These are phyloP conservation scores for Apophysomyces sp. DNA, from an alignment of 371 early-diverging fungal species.

Conservation along the genomic window DNA sequence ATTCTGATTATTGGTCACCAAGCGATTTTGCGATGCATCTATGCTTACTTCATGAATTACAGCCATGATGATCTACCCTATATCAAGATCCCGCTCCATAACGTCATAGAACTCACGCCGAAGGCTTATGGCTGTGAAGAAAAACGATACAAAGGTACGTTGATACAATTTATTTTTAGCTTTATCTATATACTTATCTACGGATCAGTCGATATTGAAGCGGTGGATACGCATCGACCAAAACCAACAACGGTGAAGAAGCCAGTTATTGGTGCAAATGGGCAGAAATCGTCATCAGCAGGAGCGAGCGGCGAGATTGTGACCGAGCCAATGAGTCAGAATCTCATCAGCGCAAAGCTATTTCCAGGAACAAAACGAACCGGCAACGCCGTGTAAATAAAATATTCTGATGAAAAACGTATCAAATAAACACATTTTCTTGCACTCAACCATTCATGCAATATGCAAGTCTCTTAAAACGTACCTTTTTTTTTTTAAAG, in stretches of 20 bases:
- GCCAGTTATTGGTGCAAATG: slow-evolving; percentile 1
- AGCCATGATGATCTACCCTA: slow-evolving; percentile 94
- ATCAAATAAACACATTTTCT: background rate
- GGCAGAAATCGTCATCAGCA: slow-evolving; percentile 16
- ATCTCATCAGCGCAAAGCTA: slow-evolving; percentile 43
- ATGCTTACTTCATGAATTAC: slow-evolving; percentile 92
- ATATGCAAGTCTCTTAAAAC: no score
- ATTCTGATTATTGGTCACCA: slow-evolving; percentile 96
- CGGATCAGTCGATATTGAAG: slow-evolving; percentile 71
- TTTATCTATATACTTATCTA: background rate
- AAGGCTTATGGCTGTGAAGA: slow-evolving; percentile 96
- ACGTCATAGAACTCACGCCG: slow-evolving; percentile 94
- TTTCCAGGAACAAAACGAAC: slow-evolving; percentile 22
- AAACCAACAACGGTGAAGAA: slow-evolving; percentile 33
- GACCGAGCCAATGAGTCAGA: slow-evolving; percentile 43
- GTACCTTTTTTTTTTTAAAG: no score
- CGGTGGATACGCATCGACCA: slow-evolving; percentile 85
- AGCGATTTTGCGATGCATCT: slow-evolving; percentile 92
- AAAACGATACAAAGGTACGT: slow-evolving; percentile 76
- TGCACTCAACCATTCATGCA: background rate
- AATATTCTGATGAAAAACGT: background rate
- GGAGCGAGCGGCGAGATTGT: slow-evolving; percentile 56
- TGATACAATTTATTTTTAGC: background rate
- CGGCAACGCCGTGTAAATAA: slow-evolving; percentile 1
- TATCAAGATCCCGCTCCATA: slow-evolving; percentile 96